Conservation (phyloP, 208 protist genomes). For the Trypanosoma vivax region DNA sequence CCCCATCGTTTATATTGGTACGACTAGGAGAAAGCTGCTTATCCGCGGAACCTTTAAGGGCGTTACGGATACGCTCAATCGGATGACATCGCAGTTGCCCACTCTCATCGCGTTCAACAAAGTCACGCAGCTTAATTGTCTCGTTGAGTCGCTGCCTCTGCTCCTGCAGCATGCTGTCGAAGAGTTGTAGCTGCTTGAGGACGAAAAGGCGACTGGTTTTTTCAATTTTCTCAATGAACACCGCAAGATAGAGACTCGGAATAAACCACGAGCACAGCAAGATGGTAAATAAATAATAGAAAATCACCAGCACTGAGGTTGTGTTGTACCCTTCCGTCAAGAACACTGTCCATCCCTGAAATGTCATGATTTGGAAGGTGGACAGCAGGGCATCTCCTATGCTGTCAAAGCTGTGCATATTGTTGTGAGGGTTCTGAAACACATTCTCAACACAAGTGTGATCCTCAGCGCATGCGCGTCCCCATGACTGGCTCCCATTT, state of each 20-base stretch:
- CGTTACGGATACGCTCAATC: slow-evolving; percentile 5
- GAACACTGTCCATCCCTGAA: slow-evolving; percentile 85
- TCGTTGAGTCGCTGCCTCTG: slow-evolving; percentile 61
- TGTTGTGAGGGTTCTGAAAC: slow-evolving; percentile 75
- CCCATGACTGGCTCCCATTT: slow-evolving; percentile 73
- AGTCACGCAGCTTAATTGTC: slow-evolving; percentile 57
- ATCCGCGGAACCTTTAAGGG: not conserved
- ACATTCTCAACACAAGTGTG: slow-evolving; percentile 45
- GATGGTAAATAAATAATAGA: slow-evolving; percentile 85
- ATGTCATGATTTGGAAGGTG: slow-evolving; percentile 85
- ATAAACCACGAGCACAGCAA: slow-evolving; percentile 82
- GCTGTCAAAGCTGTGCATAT: slow-evolving; percentile 89
- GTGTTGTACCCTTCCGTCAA: slow-evolving; percentile 79
- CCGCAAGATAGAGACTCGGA: slow-evolving; percentile 81
- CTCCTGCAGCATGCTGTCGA: slow-evolving; percentile 73
- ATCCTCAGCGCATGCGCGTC: slow-evolving; percentile 38
- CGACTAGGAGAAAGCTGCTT: not conserved
- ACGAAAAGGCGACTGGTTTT: slow-evolving; percentile 66
- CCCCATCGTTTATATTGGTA: slow-evolving; percentile 9
- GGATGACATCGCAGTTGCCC: slow-evolving; percentile 25
- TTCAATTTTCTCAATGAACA: slow-evolving; percentile 87
- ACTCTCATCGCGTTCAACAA: slow-evolving; percentile 70
- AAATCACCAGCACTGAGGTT: slow-evolving; percentile 43
- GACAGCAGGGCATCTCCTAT: slow-evolving; percentile 81
- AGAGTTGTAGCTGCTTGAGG: slow-evolving; percentile 71